Evolutionary conservation across 768 basidiomycete genomes (phyloP), one percentile per base, ranked within the genome.

Genomic region (Suillus spraguei): DNA sequence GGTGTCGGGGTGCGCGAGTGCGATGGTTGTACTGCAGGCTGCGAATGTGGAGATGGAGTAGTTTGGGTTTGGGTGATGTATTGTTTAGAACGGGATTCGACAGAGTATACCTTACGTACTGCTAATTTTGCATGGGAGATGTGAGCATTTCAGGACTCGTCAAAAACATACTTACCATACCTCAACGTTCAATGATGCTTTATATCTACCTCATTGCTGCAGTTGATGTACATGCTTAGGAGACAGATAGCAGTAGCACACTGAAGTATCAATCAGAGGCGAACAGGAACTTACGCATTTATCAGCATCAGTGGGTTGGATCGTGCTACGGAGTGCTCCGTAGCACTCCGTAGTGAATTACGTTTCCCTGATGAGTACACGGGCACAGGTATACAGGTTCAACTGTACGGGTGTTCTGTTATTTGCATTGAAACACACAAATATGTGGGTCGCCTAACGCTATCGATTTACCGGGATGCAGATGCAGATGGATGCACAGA

Each of bases 1-100:
- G 5, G 80, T 89, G 2, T 80, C 85, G 3, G 85, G 85, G 4
- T 38, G 38, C 8, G 78, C 80, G 52, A 69, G 66, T 28, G 89
- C 85, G 22, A 69, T 92, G 47, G 80, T 92, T 62, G 90, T 94
- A 5, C 63, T 94, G 47, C 92, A 94, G 76, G 85, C 87, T 62
- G 79, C 85, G 69, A 69, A 78, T 69, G 74, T 56, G 24, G 55
- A 17, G 22, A 22, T 52, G 36, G 66, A 68, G 28, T 63, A 39
- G n/a, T 16, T 24, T 9, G 36, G 24, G n/a, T 7, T 13, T 9
- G 5, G 10, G 44, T 47, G 7, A 24, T 17, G 24, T 38, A n/a
- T 59, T 6, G 9, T 44, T 59, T 17, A 7, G 54, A 53, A 13
- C 13, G 16, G n/a, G n/a, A 20, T 10, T 32, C 1, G 9, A 52